Conservation (phyloP, 140 eudicot species). For the Ambrosia hybrid region DNA sequence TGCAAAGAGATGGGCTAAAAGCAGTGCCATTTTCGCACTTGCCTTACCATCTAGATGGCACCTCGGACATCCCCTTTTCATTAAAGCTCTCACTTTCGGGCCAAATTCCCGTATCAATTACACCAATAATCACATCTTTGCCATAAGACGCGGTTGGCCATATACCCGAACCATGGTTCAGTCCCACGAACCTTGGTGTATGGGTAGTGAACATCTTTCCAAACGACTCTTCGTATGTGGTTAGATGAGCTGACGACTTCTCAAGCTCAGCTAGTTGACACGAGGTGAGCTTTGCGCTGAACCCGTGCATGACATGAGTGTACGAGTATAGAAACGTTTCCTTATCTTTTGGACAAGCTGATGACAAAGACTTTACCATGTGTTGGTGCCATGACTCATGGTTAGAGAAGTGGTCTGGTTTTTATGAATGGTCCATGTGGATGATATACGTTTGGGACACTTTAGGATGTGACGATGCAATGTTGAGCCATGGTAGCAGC, state of each 20-base stretch:
- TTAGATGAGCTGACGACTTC: conserved; percentile 22
- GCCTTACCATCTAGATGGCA: conserved; percentile 55
- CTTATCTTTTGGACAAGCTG: neutral
- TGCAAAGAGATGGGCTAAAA: conserved; percentile 39
- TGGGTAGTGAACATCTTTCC: conserved; percentile 39
- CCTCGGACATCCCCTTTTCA: conserved; percentile 39
- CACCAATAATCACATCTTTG: conserved; percentile 42
- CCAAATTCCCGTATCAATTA: conserved; percentile 55
- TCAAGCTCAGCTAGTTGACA: conserved; percentile 22
- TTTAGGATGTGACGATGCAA: conserved; percentile 1
- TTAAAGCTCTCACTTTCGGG: conserved; percentile 53
- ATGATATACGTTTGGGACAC: conserved; percentile 37
- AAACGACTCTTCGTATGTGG: conserved; percentile 24
- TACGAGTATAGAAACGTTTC: conserved; percentile 32
- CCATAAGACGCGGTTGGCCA: conserved; percentile 40
- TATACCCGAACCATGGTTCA: conserved; percentile 30
- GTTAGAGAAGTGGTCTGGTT: conserved; percentile 32
- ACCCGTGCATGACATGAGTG: conserved; percentile 41
- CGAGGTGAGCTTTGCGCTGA: conserved; percentile 34
- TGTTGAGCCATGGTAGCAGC: conserved; percentile 5
- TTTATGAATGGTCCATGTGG: conserved; percentile 41
- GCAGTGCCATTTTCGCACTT: conserved; percentile 41
- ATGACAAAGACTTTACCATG: conserved; percentile 23
- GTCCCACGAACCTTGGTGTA: conserved; percentile 36
- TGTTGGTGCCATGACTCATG: conserved; percentile 44